A percentile compares a stretch with the other conserved stretches of the same genome.
These are phyloP conservation scores for Dothideomycetidae sp. DNA, from an alignment of 2,329 filamentous ascomycete genomes.

Conservation along the genomic window DNA sequence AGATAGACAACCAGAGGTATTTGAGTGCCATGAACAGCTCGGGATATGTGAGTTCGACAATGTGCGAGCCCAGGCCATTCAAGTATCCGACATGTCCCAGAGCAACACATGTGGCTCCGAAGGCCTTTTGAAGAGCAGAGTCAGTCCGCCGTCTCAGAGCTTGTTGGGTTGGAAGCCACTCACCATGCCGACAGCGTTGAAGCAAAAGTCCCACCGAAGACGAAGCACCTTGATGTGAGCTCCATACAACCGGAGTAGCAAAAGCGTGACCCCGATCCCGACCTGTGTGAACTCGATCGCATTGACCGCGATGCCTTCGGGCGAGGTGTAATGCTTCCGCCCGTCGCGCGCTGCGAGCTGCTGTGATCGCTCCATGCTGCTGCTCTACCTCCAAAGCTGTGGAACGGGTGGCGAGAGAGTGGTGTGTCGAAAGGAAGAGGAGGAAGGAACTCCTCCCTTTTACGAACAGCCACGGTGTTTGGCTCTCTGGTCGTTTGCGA, in stretches of 20 bases:
- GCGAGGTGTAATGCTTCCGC: too few relatives aligned
- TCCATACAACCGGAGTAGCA: not conserved
- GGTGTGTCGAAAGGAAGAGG: too few relatives aligned
- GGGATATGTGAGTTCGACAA: slow-evolving; percentile 1
- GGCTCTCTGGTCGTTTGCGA: too few relatives aligned
- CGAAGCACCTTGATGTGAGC: not conserved
- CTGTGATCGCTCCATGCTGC: too few relatives aligned
- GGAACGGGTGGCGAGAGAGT: too few relatives aligned
- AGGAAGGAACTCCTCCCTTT: too few relatives aligned
- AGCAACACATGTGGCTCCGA: not conserved
- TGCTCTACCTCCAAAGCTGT: too few relatives aligned
- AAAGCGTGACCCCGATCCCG: not conserved
- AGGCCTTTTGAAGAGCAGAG: too few relatives aligned
- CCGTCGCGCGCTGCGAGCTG: too few relatives aligned
- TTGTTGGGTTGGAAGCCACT: too few relatives aligned
- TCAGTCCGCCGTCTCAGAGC: too few relatives aligned
- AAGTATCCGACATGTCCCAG: not conserved
- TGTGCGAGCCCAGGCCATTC: slow-evolving; percentile 2
- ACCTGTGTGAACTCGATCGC: not conserved
- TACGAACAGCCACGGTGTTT: too few relatives aligned
- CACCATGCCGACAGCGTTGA: slow-evolving; percentile 6
- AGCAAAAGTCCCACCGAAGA: slow-evolving; percentile 7
- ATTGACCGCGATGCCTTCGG: not conserved
- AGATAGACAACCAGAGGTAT: slow-evolving; percentile 5
- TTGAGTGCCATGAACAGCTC: not conserved